These are phyloP conservation scores for Pleurotus sapidus DNA, from an alignment of 768 basidiomycete genomes.

Conservation along the genomic window DNA sequence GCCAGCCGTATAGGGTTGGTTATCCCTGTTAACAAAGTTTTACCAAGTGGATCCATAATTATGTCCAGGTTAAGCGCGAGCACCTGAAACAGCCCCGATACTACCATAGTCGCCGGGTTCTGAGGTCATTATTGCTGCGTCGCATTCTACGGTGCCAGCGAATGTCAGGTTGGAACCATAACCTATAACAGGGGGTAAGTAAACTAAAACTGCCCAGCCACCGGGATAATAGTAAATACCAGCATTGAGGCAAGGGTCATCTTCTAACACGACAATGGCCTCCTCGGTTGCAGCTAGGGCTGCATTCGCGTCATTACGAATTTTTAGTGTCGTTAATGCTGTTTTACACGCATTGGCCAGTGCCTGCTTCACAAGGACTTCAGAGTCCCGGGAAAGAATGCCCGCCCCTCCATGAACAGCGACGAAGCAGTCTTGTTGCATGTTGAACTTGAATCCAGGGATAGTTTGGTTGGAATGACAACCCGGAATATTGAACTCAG, in stretches of 20 bases:
- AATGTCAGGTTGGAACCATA: constrained; percentile 77
- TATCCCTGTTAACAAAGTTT: constrained; percentile 40
- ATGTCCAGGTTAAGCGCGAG: background rate
- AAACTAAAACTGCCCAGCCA: background rate
- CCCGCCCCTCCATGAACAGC: constrained; percentile 83
- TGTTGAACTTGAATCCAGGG: background rate
- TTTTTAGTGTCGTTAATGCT: constrained; percentile 26
- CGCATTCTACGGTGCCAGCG: constrained; percentile 77
- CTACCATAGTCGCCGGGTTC: constrained; percentile 52
- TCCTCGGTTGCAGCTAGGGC: constrained; percentile 47
- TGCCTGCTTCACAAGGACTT: constrained; percentile 51
- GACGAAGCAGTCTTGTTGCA: constrained; percentile 31
- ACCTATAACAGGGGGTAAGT: constrained; percentile 34
- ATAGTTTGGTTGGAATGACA: constrained; percentile 4
- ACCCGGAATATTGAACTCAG: background rate
- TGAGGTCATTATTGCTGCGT: constrained; percentile 70
- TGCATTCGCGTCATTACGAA: constrained; percentile 13
- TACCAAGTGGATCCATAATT: background rate
- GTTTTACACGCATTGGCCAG: constrained; percentile 57
- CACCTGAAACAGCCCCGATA: constrained; percentile 72
- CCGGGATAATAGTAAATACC: constrained; percentile 32
- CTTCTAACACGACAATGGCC: constrained; percentile 60
- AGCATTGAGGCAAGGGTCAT: constrained; percentile 69
- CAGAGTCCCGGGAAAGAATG: constrained; percentile 44
- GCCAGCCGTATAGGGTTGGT: constrained; percentile 71